These are phyloP conservation scores for Pestalotiopsis fici DNA, from an alignment of 2,329 filamentous ascomycete genomes.

Conservation along the genomic window DNA sequence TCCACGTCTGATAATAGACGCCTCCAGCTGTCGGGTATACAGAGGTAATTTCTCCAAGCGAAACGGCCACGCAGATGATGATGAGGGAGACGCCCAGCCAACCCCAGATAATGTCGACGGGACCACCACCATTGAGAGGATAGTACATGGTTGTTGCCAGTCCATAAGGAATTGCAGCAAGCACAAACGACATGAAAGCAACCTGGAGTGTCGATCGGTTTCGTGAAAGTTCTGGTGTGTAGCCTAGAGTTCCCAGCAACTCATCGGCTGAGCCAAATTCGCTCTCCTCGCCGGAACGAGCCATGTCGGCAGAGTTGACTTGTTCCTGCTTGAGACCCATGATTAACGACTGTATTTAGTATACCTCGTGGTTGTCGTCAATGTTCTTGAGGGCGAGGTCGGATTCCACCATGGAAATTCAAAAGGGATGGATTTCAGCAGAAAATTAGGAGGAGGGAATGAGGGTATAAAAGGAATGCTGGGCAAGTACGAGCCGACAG, in stretches of 20 bases:
- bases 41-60: conserved; percentile 73
- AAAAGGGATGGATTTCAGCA: background rate
- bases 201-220: conserved; percentile 69
- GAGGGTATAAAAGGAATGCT: background rate
- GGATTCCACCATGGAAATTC: background rate
- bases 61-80: conserved; percentile 70
- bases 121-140: conserved; percentile 66
- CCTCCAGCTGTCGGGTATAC: conserved; percentile 77
- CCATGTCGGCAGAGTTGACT: conserved; percentile 7
- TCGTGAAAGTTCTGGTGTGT: conserved; percentile 65
- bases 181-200: conserved; percentile 76
- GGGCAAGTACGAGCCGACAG: background rate
- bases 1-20: conserved; percentile 79
- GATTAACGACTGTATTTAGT: background rate
- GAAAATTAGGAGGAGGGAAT: background rate
- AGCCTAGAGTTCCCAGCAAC: conserved; percentile 64
- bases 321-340: conserved; percentile 12
- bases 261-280: conserved; percentile 56
- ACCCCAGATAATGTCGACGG: conserved; percentile 72
- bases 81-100: conserved; percentile 70
- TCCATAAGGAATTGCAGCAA: conserved; percentile 75
- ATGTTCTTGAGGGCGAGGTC: background rate
- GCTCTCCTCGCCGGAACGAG: conserved; percentile 25
- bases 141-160: conserved; percentile 71
- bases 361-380: background rate